These are phyloP conservation scores for Sphagnum magellanicum DNA, from an alignment of 228 moss, liverwort and hornwort genomes.

Conservation along the genomic window DNA sequence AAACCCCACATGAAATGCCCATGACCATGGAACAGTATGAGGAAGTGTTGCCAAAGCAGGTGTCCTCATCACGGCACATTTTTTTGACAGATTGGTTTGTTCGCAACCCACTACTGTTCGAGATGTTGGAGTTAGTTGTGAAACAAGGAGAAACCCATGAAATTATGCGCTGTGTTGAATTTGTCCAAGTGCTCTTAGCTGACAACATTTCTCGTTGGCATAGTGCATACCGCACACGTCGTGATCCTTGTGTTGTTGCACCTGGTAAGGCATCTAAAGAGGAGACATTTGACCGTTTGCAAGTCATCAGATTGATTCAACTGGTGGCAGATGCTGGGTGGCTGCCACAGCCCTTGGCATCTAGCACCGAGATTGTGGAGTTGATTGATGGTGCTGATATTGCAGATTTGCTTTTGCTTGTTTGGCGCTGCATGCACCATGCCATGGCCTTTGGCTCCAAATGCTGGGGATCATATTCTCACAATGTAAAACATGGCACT, in stretches of 20 bases:
- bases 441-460: constrained; percentile 64
- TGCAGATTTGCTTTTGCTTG: constrained; percentile 89
- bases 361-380: constrained; percentile 82
- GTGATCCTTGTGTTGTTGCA: constrained; percentile 43
- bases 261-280: constrained; percentile 60
- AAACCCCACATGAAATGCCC: constrained; percentile 89
- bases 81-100: constrained; percentile 79
- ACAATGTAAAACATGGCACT: constrained; percentile 19
- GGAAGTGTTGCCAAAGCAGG: constrained; percentile 91
- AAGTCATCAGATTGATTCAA: constrained; percentile 73
- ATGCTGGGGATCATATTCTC: constrained; percentile 47
- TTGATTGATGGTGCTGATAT: constrained; percentile 84
- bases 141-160: constrained; percentile 53
- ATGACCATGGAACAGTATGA: constrained; percentile 97
- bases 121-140: constrained; percentile 82
- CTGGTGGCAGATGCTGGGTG: constrained; percentile 83
- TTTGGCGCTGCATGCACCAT: constrained; percentile 99
- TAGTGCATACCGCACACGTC: constrained; percentile 66
- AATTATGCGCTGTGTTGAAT: constrained; percentile 68
- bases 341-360: constrained; percentile 84
- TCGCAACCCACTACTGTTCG: constrained; percentile 71
- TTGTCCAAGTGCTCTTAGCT: constrained; percentile 80
- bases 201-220: constrained; percentile 89
- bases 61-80: constrained; percentile 77
- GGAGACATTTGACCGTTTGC: constrained; percentile 70